Evolutionary conservation across 2,329 filamentous ascomycete species (phyloP), one percentile per base, ranked within the genome.

Genomic region (Ophiostoma australiae): DNA sequence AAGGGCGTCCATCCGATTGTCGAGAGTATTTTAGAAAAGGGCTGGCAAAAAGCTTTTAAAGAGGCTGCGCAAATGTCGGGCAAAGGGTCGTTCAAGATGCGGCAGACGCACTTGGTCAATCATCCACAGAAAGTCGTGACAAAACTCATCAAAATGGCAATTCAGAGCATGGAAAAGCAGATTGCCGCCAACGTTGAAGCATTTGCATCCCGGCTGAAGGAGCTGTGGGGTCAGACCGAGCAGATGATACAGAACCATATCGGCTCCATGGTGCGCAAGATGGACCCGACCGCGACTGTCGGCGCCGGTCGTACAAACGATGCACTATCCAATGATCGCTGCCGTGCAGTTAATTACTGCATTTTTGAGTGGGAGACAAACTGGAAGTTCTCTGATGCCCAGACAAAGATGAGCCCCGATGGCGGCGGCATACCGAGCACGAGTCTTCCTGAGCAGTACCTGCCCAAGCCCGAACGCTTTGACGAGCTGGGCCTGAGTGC

Each of bases 291-390:
- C 8, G 65, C 65, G 7, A 4, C 17, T 39, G 5, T 39, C 2
- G 35, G 10, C 37, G 33, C 15, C 31, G 61, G 65, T 13, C 65
- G n/a, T 15, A 20, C 37, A 1, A 35, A n/a, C 33, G 61, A 65
- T 7, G 15, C 61, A 13, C 61, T 33, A 6, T 33, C 31, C 17
- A 20, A 35, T 5, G 31, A 37, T 39, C 27, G 23, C 8, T 33
- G 23, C 52, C 39, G 10, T 4, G 65, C 10, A 17, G 35, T 69
- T 7, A n/a, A n/a, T 2, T 20, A 37, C n/a, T 4, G 7, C 6
- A 67, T 72, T 4, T 3, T 61, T 20, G 1, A n/a, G 1, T 72
- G 71, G 69, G 69, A 72, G 13, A 58, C 58, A 4, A 67, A 70
- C 58, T 70, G 71, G 71, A 67, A 52, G 27, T 35, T 65, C 1